Percentiles rank a stretch among this genome's conserved stretches.
These are phyloP conservation scores for Fusarium humuli DNA, from an alignment of 2,329 filamentous ascomycete species.

Conservation along the genomic window DNA sequence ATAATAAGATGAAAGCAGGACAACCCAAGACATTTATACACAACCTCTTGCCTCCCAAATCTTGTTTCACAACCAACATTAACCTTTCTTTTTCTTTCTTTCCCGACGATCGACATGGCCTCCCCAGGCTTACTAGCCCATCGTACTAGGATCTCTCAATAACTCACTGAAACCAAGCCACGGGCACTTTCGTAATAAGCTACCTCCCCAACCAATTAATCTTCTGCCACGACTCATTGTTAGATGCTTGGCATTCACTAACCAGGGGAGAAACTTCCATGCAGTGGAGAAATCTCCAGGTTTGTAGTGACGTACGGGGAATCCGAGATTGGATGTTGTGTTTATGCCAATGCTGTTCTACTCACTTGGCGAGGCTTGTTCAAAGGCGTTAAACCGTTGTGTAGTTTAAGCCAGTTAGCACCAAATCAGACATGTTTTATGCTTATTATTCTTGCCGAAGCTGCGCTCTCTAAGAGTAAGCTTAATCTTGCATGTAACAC, in stretches of 20 bases:
- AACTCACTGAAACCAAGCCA: conserved; percentile 20
- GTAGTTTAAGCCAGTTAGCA: background rate
- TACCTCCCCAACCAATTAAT: conserved; percentile 11
- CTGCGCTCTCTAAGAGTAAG: background rate
- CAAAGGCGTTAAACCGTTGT: background rate
- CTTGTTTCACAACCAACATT: background rate
- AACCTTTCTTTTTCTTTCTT: conserved; percentile 12
- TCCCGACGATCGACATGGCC: conserved; percentile 8
- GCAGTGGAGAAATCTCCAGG: conserved; percentile 5
- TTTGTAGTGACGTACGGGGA: background rate
- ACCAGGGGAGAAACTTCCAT: conserved; percentile 8
- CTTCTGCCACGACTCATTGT: conserved; percentile 20
- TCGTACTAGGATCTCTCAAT: background rate
- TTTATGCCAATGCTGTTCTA: background rate
- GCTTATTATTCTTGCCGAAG: conserved; percentile 15
- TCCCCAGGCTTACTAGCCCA: background rate
- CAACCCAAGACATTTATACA: conserved; percentile 23
- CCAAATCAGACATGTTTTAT: conserved; percentile 6
- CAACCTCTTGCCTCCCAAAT: background rate
- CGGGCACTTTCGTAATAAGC: conserved; percentile 35
- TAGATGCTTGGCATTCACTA: conserved; percentile 15
- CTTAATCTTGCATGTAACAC: background rate
- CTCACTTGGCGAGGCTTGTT: conserved; percentile 5
- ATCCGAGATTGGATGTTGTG: background rate
- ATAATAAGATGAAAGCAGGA: background rate